Evolutionary conservation across 2,329 filamentous ascomycete genomes (phyloP), one percentile per base, ranked within the genome.

Genomic region (Penicillium sclerotiorum): DNA sequence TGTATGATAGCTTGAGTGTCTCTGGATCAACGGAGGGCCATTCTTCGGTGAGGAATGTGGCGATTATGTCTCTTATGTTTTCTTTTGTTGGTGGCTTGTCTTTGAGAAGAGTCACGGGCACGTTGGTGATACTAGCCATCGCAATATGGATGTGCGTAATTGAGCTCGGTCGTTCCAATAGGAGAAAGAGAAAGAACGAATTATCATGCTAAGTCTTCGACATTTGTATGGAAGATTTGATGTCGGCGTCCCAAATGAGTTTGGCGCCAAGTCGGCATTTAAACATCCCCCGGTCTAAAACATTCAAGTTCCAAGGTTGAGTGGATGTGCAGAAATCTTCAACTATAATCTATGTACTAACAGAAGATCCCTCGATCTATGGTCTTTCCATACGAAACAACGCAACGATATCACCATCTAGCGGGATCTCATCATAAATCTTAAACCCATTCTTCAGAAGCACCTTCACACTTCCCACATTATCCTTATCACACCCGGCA

Each of bases 391-490:
- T 21, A 5, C 39, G 44, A 49, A 60, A 53, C 12, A 50, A 46
- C 5, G 49, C 57, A 23, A 60, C 50, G 9, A 33, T 45, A 38
- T 61, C 57, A n/a, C 45, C 59, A 25, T 56, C 57, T 3, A 55
- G 13, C 1, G 15, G 12, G 17, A 50, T n/a, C 36, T 61, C 57
- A 1, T 32, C 22, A 9, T 56, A 53, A 6, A 53, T 41, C 21
- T 21, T 13, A 36, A 62, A 61, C 18, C 55, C 55, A 37, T 45
- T 48, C 23, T 45, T 60, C 41, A 57, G 42, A 15, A 62, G 35
- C 11, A 61, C 58, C 17, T 56, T 61, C 22, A 56, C 7, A 33
- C 60, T 62, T 5, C 55, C 58, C 36, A 53, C 13, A 44, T 62
- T 62, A 7, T 27, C 49, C 20, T 41, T 55, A 27, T 60, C 57